Evolutionary conservation across 2,329 filamentous ascomycete species (phyloP), one percentile per base, ranked within the genome.

Genomic region (Colletotrichum acutatum): DNA sequence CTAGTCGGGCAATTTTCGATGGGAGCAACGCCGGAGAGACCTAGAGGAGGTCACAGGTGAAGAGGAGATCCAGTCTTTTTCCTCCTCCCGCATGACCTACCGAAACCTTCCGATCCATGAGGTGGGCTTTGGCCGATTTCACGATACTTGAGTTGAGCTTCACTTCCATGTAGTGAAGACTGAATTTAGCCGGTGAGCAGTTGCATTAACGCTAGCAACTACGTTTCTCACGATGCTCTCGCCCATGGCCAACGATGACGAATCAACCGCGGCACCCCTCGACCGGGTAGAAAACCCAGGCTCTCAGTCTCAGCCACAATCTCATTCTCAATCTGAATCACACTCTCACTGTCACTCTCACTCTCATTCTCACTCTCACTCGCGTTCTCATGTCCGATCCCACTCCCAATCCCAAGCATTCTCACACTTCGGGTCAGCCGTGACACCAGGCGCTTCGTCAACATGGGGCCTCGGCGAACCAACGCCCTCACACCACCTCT

Each of bases 401-500:
- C 67, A 69, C 3, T 52, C 64, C 5, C 63, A 61, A 14, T 56
- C 63, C 6, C 53, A 58, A 16, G 19, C 52, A 1, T 26, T 46
- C 6, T 28, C 68, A 46, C 68, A 68, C 37, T 68, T 62, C 19
- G 59, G 59, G 9, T 52, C 49, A 22, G 58, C 63, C 16, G 63
- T 28, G n/a, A 71, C 68, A 12, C 64, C 68, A 1, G 64, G 12
- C 8, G 52, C 69, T 1, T 71, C 68, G 12, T 63, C 69, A 7
- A 49, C 16, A 19, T 68, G 69, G 69, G 65, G 65, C 30, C 65
- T 72, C 7, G 58, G 64, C 37, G 69, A 68, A 52, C 65, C 69
- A 22, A 56, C 68, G 11, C 69, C 72, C 4, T 58, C 69, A 37
- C 69, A 66, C 57, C 70, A 74, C 5, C 73, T 74, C 2, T 75